Conservation (phyloP, 441 rosid species). For the Erodium texanum region DNA sequence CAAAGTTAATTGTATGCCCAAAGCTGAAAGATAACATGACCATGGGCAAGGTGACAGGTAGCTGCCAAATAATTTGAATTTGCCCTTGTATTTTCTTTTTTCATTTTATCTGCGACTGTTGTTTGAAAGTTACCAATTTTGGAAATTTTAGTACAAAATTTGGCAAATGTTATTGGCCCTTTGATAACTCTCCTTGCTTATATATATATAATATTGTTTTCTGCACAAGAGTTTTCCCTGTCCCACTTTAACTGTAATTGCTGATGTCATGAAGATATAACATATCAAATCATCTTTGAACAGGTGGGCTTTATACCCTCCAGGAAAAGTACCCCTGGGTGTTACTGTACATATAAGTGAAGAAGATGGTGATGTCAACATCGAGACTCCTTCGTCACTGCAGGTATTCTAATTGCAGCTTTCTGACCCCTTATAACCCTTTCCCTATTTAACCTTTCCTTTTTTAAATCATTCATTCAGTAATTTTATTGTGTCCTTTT, state of each 20-base stretch:
- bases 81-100: not conserved
- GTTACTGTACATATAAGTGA: conserved; percentile 94
- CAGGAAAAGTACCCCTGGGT: conserved; percentile 92
- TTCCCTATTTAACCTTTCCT: conserved; percentile 10
- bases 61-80: not conserved
- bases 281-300: conserved; percentile 17
- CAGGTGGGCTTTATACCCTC: conserved; percentile 99
- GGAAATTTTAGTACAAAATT: not conserved
- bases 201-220: not conserved
- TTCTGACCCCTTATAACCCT: conserved; percentile 11
- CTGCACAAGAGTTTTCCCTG: conserved; percentile 11
- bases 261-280: conserved; percentile 15
- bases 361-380: conserved; percentile 87
- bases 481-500: conserved; percentile 15
- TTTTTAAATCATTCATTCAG: conserved; percentile 10
- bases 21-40: not conserved
- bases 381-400: conserved; percentile 84
- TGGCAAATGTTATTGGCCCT: conserved; percentile 4
- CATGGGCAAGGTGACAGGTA: conserved; percentile 1
- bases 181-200: not conserved
- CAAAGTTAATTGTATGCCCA: not conserved
- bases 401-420: conserved; percentile 44
- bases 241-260: conserved; percentile 14
- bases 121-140: not conserved
- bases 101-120: not conserved